Percentiles rank a stretch among this genome's conserved stretches.
phyloP scores from a whole-genome alignment of 768 basidiomycete species.

The Peribolospora baueri region DNA sequence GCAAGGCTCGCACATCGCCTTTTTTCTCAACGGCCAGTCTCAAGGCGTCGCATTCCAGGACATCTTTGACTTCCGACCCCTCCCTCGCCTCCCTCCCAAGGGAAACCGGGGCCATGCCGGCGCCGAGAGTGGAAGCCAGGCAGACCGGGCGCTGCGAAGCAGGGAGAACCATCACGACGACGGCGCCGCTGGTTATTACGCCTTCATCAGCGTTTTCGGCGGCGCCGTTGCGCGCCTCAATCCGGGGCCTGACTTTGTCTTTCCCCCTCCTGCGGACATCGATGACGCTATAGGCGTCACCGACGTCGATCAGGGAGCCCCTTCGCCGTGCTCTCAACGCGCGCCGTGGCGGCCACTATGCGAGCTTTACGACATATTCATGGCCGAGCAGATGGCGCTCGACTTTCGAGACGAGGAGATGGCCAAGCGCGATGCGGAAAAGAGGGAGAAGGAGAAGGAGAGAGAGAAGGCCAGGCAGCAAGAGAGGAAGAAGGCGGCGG shows the following conservation, averaged over 20 bases:
- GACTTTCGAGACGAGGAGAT: slow-evolving; percentile 56
- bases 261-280: slow-evolving; percentile 52
- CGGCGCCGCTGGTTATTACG: slow-evolving; percentile 83
- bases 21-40: slow-evolving; percentile 75
- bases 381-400: slow-evolving; percentile 52
- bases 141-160: slow-evolving; percentile 29
- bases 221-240: slow-evolving; percentile 63
- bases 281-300: slow-evolving; percentile 33
- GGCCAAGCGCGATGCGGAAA: slow-evolving; percentile 18
- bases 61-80: slow-evolving; percentile 67
- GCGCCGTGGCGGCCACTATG: slow-evolving; percentile 51
- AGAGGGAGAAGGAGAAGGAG: slow-evolving; percentile 11
- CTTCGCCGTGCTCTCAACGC: not conserved
- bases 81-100: slow-evolving; percentile 31
- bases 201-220: slow-evolving; percentile 80
- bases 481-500: no score
- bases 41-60: slow-evolving; percentile 67
- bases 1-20: slow-evolving; percentile 46
- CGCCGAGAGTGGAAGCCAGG: slow-evolving; percentile 38
- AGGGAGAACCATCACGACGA: slow-evolving; percentile 70
- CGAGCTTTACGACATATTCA: slow-evolving; percentile 66
- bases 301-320: slow-evolving; percentile 8
- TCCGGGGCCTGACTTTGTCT: slow-evolving; percentile 66
- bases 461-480: not conserved
- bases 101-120: slow-evolving; percentile 21